phyloP scores from a whole-genome alignment of 257 asterid genomes.

The Haberlea rhodopensis region DNA sequence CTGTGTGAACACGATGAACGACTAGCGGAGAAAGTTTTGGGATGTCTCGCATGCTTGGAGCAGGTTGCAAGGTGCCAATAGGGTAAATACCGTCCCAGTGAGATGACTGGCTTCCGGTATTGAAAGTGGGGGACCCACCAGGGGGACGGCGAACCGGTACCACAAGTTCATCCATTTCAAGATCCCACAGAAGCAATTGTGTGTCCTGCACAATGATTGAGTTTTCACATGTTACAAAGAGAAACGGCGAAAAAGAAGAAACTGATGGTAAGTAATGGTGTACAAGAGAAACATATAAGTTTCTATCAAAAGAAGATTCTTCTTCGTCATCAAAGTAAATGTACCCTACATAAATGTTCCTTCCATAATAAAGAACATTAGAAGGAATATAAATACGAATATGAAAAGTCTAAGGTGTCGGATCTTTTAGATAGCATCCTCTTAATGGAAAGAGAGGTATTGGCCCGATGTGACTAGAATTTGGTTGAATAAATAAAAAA shows the following conservation, averaged over 20 bases:
- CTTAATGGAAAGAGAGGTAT: neutral
- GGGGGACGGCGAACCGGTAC: slow-evolving; percentile 94
- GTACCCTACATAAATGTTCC: neutral
- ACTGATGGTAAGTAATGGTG: no score
- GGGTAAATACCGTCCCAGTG: slow-evolving; percentile 89
- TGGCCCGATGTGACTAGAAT: neutral
- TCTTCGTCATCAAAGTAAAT: neutral
- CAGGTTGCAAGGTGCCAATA: slow-evolving; percentile 72
- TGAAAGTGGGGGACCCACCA: slow-evolving; percentile 91
- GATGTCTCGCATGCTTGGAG: slow-evolving; percentile 85
- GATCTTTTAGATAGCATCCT: neutral
- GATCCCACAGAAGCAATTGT: slow-evolving; percentile 92
- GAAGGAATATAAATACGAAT: no score
- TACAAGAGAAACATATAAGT: no score
- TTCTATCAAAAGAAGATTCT: no score
- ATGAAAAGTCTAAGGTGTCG: neutral
- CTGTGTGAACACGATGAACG: slow-evolving; percentile 89
- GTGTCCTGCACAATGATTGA: slow-evolving; percentile 56
- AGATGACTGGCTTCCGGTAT: slow-evolving; percentile 87
- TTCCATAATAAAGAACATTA: neutral
- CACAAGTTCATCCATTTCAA: slow-evolving; percentile 94
- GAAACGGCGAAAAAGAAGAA: neutral
- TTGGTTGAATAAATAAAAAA: neutral
- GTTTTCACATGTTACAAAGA: neutral
- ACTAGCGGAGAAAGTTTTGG: slow-evolving; percentile 89